Base-by-base conservation (phyloP, 306 rosid species). In the Citrullus colocynthis region DNA sequence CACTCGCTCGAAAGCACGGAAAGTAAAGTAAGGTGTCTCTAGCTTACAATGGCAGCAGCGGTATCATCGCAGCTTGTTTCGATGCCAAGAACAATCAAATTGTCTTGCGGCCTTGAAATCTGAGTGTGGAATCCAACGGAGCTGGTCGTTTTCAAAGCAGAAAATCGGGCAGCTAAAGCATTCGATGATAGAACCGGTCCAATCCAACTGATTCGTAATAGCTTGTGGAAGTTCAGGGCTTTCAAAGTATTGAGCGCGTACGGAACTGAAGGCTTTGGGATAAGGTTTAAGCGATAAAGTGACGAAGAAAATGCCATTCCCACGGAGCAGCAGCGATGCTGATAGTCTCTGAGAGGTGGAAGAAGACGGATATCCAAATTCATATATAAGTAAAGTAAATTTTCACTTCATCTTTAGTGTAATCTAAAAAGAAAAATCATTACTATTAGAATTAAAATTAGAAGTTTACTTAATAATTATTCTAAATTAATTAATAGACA, bases 31-130 rank as follows among this genome's bases (percentile, higher is more conserved):
- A 49, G 71, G 52, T 55, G 11, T 0, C 30, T 52, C 7, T 5
- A 10, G 79, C 93, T 66, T 86, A 95, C 97, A 52, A 95, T 87
- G 17, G 98, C 97, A 8, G 96, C 97, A 0, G 97, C 98, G 6
- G 98, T 95, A 84, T 95, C 98, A 81, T 95, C 98, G 79, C 98
- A 92, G 89, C 98, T 92, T 65, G 98, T 95, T 82, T 95, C 98
- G 44, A 95, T 92, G 71, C 98, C 98, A 49, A 95, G 85, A 82
- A 95, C 89, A 78, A 90, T 78, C 5, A 92, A 78, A 55, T 85
- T 85, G 2, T 57, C 85, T 20, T 79, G 76, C 44, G 85, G 82
- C 51, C 58, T 78, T 6, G 84, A 49, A 21, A 80, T 81, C 49
- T 6, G 84, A 78, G n/a, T 59, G 17, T 74, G 55, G 16, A 56